Conservation (phyloP, 2,329 filamentous ascomycete genomes). For the Fusarium aywerte region DNA sequence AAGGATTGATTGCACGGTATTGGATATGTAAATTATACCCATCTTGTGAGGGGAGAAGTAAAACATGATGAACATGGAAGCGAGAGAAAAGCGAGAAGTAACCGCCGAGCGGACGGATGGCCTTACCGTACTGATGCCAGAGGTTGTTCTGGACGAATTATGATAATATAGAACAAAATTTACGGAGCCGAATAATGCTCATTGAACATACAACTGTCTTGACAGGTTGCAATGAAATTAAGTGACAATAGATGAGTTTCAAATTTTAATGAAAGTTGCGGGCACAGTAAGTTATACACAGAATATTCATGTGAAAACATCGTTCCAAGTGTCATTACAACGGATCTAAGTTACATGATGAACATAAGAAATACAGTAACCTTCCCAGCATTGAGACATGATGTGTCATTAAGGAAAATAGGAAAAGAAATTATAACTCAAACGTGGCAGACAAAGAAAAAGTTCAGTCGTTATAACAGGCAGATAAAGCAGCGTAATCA, state of each 20-base stretch:
- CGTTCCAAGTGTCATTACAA: slow-evolving; percentile 37
- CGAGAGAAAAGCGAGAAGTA: not conserved
- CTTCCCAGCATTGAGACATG: slow-evolving; percentile 8
- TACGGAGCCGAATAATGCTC: not conserved
- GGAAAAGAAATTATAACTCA: not conserved
- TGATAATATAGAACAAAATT: not conserved
- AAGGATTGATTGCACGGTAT: not conserved
- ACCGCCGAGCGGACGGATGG: not conserved
- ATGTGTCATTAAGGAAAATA: slow-evolving; percentile 20
- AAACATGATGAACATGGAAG: not conserved
- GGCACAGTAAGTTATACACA: not conserved
- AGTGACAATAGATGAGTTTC: not conserved
- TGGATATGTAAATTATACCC: not conserved
- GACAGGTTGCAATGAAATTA: not conserved
- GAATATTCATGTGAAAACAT: slow-evolving; percentile 3
- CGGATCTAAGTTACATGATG: slow-evolving; percentile 24
- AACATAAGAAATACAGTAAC: slow-evolving; percentile 20
- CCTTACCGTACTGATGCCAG: not conserved
- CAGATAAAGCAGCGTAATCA: not conserved
- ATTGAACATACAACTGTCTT: not conserved
- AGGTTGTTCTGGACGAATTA: not conserved
- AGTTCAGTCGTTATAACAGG: slow-evolving; percentile 13
- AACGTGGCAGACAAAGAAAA: slow-evolving; percentile 5
- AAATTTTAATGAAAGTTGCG: not conserved
- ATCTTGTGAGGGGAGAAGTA: not conserved